Conservation (phyloP, 169 alveolate genomes). For the Amoebophrya sp. region DNA sequence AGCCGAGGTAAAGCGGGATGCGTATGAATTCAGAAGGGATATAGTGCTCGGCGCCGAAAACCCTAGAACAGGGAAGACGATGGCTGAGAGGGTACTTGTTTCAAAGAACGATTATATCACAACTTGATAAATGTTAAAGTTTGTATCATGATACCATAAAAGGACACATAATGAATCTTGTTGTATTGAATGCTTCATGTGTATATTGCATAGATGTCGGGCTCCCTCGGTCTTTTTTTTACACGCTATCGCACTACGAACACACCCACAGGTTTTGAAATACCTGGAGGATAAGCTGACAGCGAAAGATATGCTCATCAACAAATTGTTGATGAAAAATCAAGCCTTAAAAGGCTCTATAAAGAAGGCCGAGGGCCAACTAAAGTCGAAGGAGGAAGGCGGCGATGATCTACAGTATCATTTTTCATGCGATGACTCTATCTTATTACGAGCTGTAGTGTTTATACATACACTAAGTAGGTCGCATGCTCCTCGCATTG, state of each 20-base stretch:
- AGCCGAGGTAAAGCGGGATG: slow-evolving; percentile 51
- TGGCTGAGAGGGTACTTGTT: slow-evolving; percentile 66
- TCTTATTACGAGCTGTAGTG: not conserved
- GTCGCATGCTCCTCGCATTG: too few species aligned
- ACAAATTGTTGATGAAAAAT: slow-evolving; percentile 62
- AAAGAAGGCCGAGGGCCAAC: slow-evolving; percentile 50
- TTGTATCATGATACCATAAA: too few species aligned
- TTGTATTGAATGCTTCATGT: too few species aligned
- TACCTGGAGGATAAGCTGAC: slow-evolving; percentile 73
- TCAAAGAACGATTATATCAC: too few species aligned
- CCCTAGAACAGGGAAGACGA: slow-evolving; percentile 70
- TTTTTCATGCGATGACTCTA: not conserved
- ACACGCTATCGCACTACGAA: not conserved
- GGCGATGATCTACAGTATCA: not conserved
- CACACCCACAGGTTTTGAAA: slow-evolving; percentile 52
- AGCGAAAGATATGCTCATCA: slow-evolving; percentile 64
- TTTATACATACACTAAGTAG: slow-evolving; percentile 37
- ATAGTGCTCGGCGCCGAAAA: slow-evolving; percentile 60
- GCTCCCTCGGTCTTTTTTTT: too few species aligned
- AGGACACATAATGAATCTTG: too few species aligned
- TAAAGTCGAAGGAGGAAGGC: not conserved
- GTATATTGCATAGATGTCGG: too few species aligned
- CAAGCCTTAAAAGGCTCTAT: slow-evolving; percentile 62
- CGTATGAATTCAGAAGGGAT: slow-evolving; percentile 52
- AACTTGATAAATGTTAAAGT: too few species aligned